phyloP scores from a whole-genome alignment of 768 basidiomycete genomes.

The Cystofilobasidium ferigula region DNA sequence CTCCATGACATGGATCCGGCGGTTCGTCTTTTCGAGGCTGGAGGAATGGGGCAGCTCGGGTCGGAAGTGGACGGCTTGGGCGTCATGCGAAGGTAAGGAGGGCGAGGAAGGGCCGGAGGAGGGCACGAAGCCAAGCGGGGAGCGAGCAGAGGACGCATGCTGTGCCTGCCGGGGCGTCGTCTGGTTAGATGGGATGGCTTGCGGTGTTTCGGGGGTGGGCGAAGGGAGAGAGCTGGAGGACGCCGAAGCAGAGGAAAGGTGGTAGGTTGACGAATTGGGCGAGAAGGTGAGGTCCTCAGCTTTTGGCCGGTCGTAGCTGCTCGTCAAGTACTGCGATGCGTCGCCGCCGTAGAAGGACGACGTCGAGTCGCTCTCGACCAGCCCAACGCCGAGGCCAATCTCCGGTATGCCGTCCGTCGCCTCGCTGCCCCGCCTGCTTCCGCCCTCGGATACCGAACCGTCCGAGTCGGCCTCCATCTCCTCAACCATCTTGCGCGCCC shows the following conservation, averaged over 20 bases:
- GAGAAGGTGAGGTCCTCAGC: not conserved
- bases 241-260: not conserved
- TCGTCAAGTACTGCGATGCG: not conserved
- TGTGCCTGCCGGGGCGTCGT: not conserved
- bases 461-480: conserved; percentile 17
- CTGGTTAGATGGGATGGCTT: not conserved
- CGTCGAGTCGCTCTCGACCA: not conserved
- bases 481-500: conserved; percentile 21
- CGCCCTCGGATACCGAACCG: conserved; percentile 2
- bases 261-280: not conserved
- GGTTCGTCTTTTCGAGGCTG: conserved; percentile 5
- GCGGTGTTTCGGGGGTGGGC: not conserved
- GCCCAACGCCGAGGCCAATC: not conserved
- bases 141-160: not conserved
- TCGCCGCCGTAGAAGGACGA: not conserved
- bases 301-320: not conserved
- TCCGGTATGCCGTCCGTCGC: not conserved
- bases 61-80: not conserved
- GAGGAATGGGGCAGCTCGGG: not conserved
- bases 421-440: not conserved
- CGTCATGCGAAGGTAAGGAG: not conserved
- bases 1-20: conserved; percentile 21
- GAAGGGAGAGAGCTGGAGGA: not conserved
- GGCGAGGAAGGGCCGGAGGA: not conserved
- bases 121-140: not conserved